These are phyloP conservation scores for Tuber melanosporum DNA, from an alignment of 495 filamentous ascomycete genomes.

Conservation along the genomic window DNA sequence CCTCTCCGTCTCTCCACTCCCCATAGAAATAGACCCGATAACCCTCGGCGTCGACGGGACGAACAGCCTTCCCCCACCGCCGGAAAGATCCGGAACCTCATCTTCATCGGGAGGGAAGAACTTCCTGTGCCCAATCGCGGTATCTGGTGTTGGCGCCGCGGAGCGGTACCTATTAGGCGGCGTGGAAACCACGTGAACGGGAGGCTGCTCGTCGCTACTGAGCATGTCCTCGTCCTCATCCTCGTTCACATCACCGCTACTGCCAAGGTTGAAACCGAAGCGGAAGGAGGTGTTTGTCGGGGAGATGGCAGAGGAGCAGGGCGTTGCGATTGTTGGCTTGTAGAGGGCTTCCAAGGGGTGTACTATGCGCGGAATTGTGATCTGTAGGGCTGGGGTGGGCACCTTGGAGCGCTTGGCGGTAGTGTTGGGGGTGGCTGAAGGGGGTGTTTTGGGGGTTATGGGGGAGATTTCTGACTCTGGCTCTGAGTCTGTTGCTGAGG, in stretches of 20 bases:
- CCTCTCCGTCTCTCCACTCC: constrained; percentile 4
- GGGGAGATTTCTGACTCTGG: constrained; percentile 30
- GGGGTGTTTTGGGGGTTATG: constrained; percentile 20
- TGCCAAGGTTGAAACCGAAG: constrained; percentile 42
- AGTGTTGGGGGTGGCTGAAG: constrained; percentile 36
- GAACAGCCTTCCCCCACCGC: constrained; percentile 14
- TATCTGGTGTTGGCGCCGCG: constrained; percentile 91
- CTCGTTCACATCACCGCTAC: constrained; percentile 43
- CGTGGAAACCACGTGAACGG: not conserved
- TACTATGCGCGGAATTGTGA: constrained; percentile 60
- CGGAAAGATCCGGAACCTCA: constrained; percentile 10
- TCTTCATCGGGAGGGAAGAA: constrained; percentile 44
- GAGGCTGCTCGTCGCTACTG: constrained; percentile 42
- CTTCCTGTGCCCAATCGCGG: constrained; percentile 59
- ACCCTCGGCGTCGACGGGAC: constrained; percentile 18
- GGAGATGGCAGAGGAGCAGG: constrained; percentile 25
- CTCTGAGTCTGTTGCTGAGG: constrained; percentile 22
- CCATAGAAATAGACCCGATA: constrained; percentile 15
- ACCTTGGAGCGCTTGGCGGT: constrained; percentile 37
- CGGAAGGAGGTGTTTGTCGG: constrained; percentile 48
- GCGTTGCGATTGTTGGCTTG: constrained; percentile 52
- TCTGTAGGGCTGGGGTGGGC: constrained; percentile 23
- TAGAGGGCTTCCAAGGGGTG: constrained; percentile 87
- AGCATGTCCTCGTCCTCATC: constrained; percentile 49
- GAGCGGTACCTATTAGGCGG: constrained; percentile 37